A percentile compares a stretch with the other conserved stretches of the same genome.
phyloP scores from a whole-genome alignment of 345 rosid species.

The Salix exigua region DNA sequence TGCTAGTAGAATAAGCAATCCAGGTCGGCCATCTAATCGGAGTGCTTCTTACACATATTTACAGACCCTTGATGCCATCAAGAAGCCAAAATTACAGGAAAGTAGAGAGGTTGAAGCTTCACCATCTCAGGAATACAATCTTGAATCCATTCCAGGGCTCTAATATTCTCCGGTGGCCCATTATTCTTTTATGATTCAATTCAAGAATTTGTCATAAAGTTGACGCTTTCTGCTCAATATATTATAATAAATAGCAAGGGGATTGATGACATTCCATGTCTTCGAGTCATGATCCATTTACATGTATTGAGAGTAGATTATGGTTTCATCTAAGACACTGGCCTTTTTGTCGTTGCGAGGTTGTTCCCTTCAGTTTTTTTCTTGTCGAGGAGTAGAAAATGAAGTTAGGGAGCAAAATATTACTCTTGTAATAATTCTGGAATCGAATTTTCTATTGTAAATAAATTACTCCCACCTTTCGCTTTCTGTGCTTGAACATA shows the following conservation, averaged over 20 bases:
- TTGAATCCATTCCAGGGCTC: conserved; percentile 92
- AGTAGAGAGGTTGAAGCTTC: conserved; percentile 45
- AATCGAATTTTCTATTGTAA: background rate
- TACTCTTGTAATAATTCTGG: background rate
- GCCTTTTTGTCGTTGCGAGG: background rate
- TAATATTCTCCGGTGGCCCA: conserved; percentile 27
- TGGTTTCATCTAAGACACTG: background rate
- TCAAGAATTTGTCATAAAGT: conserved; percentile 3
- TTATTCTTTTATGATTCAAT: conserved; percentile 9
- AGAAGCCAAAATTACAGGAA: conserved; percentile 50
- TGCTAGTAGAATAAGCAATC: conserved; percentile 89
- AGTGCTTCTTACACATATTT: conserved; percentile 67
- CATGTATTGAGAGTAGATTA: background rate
- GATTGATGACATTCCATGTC: background rate
- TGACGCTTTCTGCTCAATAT: background rate
- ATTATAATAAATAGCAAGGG: background rate
- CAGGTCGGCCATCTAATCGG: conserved; percentile 46
- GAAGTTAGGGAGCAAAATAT: background rate
- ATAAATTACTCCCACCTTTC: background rate
- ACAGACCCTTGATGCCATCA: conserved; percentile 60
- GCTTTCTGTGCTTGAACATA: background rate
- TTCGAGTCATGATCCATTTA: background rate
- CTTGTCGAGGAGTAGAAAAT: background rate
- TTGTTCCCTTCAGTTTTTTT: background rate
- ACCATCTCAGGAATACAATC: conserved; percentile 63